Conservation (phyloP, 202 grass and related monocot genomes). For the Miscanthus sacchariflorus region DNA sequence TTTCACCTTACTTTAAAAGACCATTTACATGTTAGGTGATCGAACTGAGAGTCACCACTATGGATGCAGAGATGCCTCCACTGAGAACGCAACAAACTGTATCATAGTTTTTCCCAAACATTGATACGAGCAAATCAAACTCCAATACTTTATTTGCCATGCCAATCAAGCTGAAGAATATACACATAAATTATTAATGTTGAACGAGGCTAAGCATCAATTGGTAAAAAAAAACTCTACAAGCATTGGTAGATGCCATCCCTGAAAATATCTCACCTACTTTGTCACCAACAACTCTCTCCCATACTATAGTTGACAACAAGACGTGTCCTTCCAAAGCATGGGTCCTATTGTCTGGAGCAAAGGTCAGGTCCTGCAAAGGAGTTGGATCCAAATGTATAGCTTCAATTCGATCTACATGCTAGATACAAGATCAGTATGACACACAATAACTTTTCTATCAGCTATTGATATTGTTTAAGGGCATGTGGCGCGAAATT, state of each 20-base stretch:
- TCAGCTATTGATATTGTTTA: neutral
- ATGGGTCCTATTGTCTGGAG: conserved; percentile 27
- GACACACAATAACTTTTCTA: neutral
- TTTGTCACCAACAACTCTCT: conserved; percentile 25
- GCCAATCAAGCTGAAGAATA: conserved; percentile 25
- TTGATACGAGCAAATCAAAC: conserved; percentile 8
- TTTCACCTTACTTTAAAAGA: neutral
- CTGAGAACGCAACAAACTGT: neutral
- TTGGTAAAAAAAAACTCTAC: neutral
- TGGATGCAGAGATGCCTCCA: neutral
- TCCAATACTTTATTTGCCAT: conserved; percentile 35
- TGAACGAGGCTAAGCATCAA: conserved; percentile 22
- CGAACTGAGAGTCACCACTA: neutral
- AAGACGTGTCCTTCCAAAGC: neutral
- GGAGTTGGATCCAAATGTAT: neutral
- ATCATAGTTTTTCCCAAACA: neutral
- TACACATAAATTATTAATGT: neutral
- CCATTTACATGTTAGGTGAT: conserved; percentile 11
- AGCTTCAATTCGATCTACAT: neutral
- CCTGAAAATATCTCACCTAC: conserved; percentile 43
- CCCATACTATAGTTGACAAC: conserved; percentile 5
- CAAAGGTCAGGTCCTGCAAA: neutral
- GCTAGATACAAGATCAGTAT: neutral
- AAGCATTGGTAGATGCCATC: neutral
- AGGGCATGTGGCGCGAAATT: neutral